Percentiles rank a stretch among this genome's conserved stretches.
These are phyloP conservation scores for Halteria grandinella DNA, from an alignment of 73 alveolate species.

Conservation along the genomic window DNA sequence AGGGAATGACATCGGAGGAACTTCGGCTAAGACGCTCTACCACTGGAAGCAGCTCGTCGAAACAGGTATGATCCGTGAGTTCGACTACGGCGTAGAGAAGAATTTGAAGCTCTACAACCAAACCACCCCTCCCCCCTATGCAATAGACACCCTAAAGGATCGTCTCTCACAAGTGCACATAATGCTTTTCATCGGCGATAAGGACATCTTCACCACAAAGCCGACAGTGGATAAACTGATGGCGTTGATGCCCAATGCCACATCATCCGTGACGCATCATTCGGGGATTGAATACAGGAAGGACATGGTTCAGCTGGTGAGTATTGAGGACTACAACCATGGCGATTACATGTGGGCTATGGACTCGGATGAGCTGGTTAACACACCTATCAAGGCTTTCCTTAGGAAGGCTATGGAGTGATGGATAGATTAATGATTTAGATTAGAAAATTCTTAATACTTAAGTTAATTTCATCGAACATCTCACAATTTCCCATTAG, in stretches of 20 bases:
- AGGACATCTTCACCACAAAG: constrained; percentile 21
- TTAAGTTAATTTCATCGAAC: too few relatives aligned
- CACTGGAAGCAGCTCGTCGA: constrained; percentile 13
- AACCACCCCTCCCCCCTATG: constrained; percentile 46
- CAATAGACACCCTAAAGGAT: background rate
- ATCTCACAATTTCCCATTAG: too few relatives aligned
- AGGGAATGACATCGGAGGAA: constrained; percentile 96
- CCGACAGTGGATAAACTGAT: constrained; percentile 3
- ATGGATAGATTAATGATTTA: too few relatives aligned
- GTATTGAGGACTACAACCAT: constrained; percentile 63
- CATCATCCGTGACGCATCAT: background rate
- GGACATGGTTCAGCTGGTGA: too few relatives aligned
- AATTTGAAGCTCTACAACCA: constrained; percentile 29
- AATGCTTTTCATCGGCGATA: constrained; percentile 15
- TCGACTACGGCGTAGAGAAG: constrained; percentile 59
- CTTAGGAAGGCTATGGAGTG: too few relatives aligned
- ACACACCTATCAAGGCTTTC: too few relatives aligned
- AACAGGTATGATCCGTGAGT: constrained; percentile 21
- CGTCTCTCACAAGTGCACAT: too few relatives aligned
- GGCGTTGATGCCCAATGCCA: background rate
- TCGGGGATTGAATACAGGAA: too few relatives aligned
- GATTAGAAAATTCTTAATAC: background rate
- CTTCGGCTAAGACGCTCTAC: constrained; percentile 16
- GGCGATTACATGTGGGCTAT: constrained; percentile 75
- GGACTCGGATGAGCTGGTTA: constrained; percentile 33